Conservation (phyloP, 805 yeast genomes). For the Yarrowia sp. region DNA sequence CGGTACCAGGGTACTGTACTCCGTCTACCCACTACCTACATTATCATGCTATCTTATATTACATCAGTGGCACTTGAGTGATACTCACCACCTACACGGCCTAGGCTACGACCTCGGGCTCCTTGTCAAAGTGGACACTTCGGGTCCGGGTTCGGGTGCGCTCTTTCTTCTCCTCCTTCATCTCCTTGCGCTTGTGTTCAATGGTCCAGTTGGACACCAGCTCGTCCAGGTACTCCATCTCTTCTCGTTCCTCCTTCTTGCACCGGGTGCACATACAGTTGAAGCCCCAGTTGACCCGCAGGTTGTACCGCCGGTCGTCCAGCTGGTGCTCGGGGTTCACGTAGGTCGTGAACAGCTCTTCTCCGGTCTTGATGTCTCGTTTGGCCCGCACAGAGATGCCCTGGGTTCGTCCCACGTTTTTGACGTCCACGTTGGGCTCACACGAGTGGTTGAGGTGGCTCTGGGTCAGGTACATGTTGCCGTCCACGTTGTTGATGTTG, state of each 20-base stretch:
- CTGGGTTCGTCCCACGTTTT: conserved; percentile 55
- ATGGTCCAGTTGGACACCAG: conserved; percentile 37
- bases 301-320: conserved; percentile 66
- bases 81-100: neutral
- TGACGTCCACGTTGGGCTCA: conserved; percentile 69
- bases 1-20: no score
- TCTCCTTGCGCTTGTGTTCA: conserved; percentile 22
- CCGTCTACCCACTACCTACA: no score
- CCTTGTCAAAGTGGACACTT: conserved; percentile 30
- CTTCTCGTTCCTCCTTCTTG: conserved; percentile 59
- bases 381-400: conserved; percentile 69
- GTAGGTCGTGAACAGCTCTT: conserved; percentile 73
- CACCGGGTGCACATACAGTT: conserved; percentile 72
- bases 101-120: conserved; percentile 27
- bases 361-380: conserved; percentile 64
- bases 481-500: conserved; percentile 74
- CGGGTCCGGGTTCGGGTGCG: conserved; percentile 19
- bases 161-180: conserved; percentile 27
- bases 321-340: conserved; percentile 70
- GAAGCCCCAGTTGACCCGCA: conserved; percentile 83
- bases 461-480: conserved; percentile 62
- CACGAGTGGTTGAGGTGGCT: conserved; percentile 81
- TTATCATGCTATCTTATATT: neutral
- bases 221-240: conserved; percentile 40
- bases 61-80: neutral